A percentile compares a stretch with the other conserved stretches of the same genome.
These are phyloP conservation scores for Sporothrix curviconia DNA, from an alignment of 2,329 filamentous ascomycete species.

Conservation along the genomic window DNA sequence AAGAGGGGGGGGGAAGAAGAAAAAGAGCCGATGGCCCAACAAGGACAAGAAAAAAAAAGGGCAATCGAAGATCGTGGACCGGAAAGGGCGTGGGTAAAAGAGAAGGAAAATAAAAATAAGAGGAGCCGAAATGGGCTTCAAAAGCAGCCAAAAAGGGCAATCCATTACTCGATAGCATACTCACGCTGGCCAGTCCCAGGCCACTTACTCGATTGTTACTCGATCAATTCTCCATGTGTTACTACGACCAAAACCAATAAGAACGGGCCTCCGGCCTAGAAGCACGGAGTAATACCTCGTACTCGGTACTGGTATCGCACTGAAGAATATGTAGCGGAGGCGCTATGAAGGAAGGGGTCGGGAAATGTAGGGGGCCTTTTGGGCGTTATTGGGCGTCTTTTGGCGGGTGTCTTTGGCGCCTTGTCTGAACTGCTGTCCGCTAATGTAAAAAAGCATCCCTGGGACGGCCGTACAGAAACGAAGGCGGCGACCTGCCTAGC, in stretches of 20 bases:
- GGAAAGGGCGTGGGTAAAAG: no score
- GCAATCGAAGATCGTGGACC: neutral
- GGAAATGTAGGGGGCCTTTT: neutral
- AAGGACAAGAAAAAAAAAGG: neutral
- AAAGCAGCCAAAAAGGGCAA: neutral
- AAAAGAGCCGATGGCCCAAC: neutral
- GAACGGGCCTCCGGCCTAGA: conserved; percentile 2
- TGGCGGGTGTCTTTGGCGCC: neutral
- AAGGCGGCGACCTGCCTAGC: no score
- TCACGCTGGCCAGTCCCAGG: neutral
- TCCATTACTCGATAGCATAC: conserved; percentile 7
- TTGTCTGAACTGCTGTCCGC: neutral
- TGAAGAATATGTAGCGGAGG: no score
- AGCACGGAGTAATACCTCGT: neutral
- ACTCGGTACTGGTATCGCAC: no score
- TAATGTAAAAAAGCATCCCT: neutral
- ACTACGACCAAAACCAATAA: conserved; percentile 39
- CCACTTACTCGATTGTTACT: conserved; percentile 32
- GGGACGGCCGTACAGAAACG: no score
- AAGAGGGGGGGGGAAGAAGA: neutral
- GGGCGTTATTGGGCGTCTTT: neutral
- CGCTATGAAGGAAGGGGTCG: neutral
- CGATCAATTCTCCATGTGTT: conserved; percentile 30
- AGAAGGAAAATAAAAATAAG: neutral
- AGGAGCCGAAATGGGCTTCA: conserved; percentile 5